Evolutionary conservation across 2,329 filamentous ascomycete genomes (phyloP), one percentile per base, ranked within the genome.

Genomic region (Volutella citrinella): DNA sequence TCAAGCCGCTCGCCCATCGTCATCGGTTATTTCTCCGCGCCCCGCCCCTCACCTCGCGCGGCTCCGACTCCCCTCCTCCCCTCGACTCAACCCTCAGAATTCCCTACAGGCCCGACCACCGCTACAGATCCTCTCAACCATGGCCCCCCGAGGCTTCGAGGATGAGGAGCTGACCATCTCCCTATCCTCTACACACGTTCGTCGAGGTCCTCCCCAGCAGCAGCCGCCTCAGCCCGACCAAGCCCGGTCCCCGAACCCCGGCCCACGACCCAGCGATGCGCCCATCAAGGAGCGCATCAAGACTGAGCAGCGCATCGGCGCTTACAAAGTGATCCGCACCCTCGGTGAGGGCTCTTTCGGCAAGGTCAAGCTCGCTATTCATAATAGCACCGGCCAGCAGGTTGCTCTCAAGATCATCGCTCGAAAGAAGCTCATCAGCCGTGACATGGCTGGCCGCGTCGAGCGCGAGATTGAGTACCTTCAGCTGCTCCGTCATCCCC

Each of bases 401-500:
- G 93, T 98, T 31, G 93, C 93, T 18, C 76, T 98, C 58, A 98
- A 98, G 74, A 96, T 97, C 58, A 98, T 98, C 56, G 87, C 89
- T 25, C 80, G 93, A 48, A 93, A 93, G 70, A 95, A 96, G 70
- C 77, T 98, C 56, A 88, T 96, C 52, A 97, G 90, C 51, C 78
- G 91, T 56, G 93, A 98, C 64, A 97, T 98, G 93, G 90, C 94
- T 33, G 93, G 93, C 41, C 80, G 93, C 42, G 94, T 98, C 45
- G 93, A 98, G 70, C 80, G 93, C 50, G 93, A 98, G 71, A 98
- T 98, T 52, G 90, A 96, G 63, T 98, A 98, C 60, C 76, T 98
- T 45, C 93, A 98, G 68, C 71, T 98, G 41, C 74, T 98, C 42
- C 82, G 93, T 41, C 93, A 98, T 63, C 93, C 93, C 24, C 93